These are phyloP conservation scores for Bretschneidera sinensis DNA, from an alignment of 345 rosid genomes.

Conservation along the genomic window DNA sequence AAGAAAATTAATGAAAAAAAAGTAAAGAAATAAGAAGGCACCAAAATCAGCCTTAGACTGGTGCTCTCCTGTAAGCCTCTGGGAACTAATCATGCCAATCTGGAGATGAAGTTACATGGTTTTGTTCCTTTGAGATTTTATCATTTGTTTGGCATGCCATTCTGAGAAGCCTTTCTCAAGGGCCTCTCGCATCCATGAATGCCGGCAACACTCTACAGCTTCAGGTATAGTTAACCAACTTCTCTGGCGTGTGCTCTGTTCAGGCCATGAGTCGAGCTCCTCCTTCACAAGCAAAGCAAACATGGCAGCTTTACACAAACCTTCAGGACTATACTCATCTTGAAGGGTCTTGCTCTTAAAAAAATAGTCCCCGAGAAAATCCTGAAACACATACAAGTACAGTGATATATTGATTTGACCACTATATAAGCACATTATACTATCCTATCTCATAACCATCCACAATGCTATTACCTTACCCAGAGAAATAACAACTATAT, in stretches of 20 bases:
- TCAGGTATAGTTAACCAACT: conserved; percentile 40
- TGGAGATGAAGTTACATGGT: not conserved
- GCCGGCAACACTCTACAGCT: conserved; percentile 35
- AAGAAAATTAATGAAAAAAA: no score
- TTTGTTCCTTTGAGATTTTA: conserved; percentile 6
- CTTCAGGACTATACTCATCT: conserved; percentile 35
- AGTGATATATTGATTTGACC: no score
- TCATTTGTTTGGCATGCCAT: conserved; percentile 26
- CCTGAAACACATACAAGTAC: conserved; percentile 16
- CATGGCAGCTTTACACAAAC: conserved; percentile 42
- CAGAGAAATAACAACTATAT: no score
- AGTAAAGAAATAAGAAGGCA: no score
- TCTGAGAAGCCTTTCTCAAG: conserved; percentile 26
- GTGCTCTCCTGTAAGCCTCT: no score
- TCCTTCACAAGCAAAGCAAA: conserved; percentile 41
- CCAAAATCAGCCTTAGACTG: no score
- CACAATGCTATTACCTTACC: no score
- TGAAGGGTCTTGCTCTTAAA: conserved; percentile 46
- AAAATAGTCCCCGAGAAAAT: conserved; percentile 31
- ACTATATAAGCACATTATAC: no score
- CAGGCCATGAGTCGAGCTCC: conserved; percentile 52
- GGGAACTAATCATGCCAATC: not conserved
- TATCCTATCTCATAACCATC: no score
- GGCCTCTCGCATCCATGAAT: conserved; percentile 48
- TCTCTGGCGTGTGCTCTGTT: conserved; percentile 33